Conservation (phyloP, 2,329 filamentous ascomycete genomes). For the Fusarium odoratissimum region DNA sequence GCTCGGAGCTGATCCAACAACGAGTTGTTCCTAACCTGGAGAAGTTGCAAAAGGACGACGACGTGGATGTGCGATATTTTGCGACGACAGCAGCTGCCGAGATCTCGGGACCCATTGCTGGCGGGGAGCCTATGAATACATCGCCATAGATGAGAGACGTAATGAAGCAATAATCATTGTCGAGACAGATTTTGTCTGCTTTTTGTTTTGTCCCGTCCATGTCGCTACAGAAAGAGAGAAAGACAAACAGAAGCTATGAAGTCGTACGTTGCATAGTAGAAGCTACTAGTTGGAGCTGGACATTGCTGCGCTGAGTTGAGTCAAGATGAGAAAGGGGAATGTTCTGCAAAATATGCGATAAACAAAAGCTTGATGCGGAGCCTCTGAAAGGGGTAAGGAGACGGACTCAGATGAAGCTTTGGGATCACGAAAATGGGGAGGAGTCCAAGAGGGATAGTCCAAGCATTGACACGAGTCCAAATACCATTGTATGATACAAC, state of each 20-base stretch:
- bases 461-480: constrained; percentile 32
- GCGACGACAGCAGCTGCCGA: constrained; percentile 85
- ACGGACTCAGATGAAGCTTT: background rate
- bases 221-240: constrained; percentile 28
- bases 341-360: constrained; percentile 19
- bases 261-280: constrained; percentile 44
- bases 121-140: constrained; percentile 73
- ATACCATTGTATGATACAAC: constrained; percentile 45
- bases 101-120: constrained; percentile 58
- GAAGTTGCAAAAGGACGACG: constrained; percentile 96
- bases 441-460: constrained; percentile 17
- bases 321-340: background rate
- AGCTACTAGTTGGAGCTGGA: constrained; percentile 20
- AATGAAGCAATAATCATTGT: constrained; percentile 67
- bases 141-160: constrained; percentile 68
- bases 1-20: constrained; percentile 84
- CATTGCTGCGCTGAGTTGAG: constrained; percentile 10
- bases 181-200: constrained; percentile 38
- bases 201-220: constrained; percentile 35
- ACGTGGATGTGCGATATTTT: constrained; percentile 98
- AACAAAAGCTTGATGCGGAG: constrained; percentile 12
- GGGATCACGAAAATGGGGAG: constrained; percentile 7
- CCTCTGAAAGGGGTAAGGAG: constrained; percentile 5
- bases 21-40: constrained; percentile 89
- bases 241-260: constrained; percentile 29